A percentile compares a stretch with the other conserved stretches of the same genome.
phyloP scores from a whole-genome alignment of 495 filamentous ascomycete genomes.

The Penicillium macrosclerotiorum region DNA sequence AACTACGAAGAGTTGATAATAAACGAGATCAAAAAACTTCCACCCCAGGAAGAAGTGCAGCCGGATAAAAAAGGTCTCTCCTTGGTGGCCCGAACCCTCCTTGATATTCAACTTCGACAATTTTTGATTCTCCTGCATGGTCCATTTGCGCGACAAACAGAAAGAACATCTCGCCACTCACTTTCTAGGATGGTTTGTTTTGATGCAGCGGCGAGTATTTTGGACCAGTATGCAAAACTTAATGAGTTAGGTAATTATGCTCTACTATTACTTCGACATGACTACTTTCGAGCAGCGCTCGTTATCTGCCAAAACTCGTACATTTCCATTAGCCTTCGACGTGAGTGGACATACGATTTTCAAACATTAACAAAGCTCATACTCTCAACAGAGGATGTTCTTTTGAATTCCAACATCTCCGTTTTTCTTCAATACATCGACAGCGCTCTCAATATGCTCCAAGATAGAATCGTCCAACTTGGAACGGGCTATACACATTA shows the following conservation, averaged over 20 bases:
- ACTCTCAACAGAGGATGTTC: conserved; percentile 9
- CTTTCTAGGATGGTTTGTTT: conserved; percentile 26
- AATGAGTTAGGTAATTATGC: conserved; percentile 3
- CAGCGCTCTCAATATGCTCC: conserved; percentile 20
- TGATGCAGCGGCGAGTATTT: conserved; percentile 15
- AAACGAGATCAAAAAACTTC: conserved; percentile 22
- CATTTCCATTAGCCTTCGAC: conserved; percentile 5
- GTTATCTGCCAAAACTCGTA: conserved; percentile 19
- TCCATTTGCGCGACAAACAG: conserved; percentile 24
- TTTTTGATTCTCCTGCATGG: conserved; percentile 29
- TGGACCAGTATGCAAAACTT: conserved; percentile 17
- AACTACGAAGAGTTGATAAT: conserved; percentile 25
- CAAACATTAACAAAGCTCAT: too few species aligned
- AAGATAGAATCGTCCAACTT: conserved; percentile 25
- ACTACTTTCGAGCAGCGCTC: conserved; percentile 24
- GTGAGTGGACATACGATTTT: too few species aligned
- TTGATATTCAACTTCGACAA: conserved; percentile 29
- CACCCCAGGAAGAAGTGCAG: conserved; percentile 11
- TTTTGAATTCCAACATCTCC: conserved; percentile 9
- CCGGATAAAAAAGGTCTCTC: not conserved
- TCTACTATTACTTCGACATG: conserved; percentile 18
- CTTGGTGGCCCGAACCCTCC: conserved; percentile 18
- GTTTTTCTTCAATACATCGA: conserved; percentile 23
- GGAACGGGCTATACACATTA: conserved; percentile 30
- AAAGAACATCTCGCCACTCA: conserved; percentile 14